A percentile compares a stretch with the other conserved stretches of the same genome.
phyloP scores from a whole-genome alignment of 2,329 filamentous ascomycete species.

The Lasiodiplodia citricola region DNA sequence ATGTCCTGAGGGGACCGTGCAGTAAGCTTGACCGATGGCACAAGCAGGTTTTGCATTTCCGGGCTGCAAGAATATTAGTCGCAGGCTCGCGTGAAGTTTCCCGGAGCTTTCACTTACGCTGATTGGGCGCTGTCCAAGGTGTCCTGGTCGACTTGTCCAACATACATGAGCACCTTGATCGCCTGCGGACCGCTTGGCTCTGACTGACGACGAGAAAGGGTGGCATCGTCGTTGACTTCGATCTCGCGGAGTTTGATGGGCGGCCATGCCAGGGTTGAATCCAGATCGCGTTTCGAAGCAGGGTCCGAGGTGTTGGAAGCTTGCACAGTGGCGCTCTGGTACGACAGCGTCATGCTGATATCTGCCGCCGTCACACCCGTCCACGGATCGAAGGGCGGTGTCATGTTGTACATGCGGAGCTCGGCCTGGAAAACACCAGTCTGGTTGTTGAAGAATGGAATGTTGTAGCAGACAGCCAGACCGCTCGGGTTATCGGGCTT shows the following conservation, averaged over 20 bases:
- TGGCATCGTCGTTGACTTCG: conserved; percentile 30
- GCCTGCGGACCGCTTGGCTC: conserved; percentile 32
- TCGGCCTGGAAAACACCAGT: conserved; percentile 79
- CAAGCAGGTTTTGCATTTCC: conserved; percentile 60
- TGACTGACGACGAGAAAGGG: neutral
- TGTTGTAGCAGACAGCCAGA: conserved; percentile 81
- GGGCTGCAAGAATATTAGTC: neutral
- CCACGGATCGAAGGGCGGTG: conserved; percentile 59
- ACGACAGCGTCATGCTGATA: conserved; percentile 50
- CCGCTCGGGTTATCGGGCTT: conserved; percentile 74
- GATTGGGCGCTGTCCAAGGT: conserved; percentile 62
- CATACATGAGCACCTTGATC: conserved; percentile 69
- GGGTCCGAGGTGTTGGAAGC: neutral
- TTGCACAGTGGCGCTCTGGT: conserved; percentile 49
- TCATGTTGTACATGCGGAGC: conserved; percentile 74
- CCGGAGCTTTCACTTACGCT: conserved; percentile 57
- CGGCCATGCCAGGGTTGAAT: conserved; percentile 33
- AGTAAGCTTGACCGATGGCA: conserved; percentile 70
- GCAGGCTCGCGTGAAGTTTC: neutral
- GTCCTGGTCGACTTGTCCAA: conserved; percentile 69
- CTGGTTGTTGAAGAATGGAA: conserved; percentile 70
- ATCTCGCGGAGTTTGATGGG: conserved; percentile 32
- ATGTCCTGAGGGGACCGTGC: conserved; percentile 59
- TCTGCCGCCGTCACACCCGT: conserved; percentile 45
- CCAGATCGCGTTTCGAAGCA: conserved; percentile 33